Conservation (phyloP, 1,139 yeast species). For the Yamadazyma membranifaciens region DNA sequence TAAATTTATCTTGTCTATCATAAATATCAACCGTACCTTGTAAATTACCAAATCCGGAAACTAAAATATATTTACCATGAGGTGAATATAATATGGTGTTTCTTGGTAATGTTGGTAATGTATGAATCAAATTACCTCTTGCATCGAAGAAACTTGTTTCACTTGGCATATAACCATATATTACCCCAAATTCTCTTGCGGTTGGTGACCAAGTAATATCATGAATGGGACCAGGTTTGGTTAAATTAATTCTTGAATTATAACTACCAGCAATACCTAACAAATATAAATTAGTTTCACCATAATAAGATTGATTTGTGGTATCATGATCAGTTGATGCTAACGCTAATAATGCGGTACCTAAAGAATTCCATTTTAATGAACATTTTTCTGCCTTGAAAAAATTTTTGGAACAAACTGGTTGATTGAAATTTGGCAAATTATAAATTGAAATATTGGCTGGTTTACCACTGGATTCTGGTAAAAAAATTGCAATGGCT, state of each 20-base stretch:
- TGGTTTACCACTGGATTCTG: slow-evolving; percentile 82
- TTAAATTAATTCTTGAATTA: slow-evolving; percentile 83
- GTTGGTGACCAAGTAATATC: slow-evolving; percentile 98
- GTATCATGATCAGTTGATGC: slow-evolving; percentile 97
- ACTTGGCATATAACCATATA: slow-evolving; percentile 97
- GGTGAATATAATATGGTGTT: slow-evolving; percentile 93
- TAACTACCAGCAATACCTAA: slow-evolving; percentile 91
- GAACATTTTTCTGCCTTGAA: slow-evolving; percentile 95
- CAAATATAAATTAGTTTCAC: slow-evolving; percentile 89
- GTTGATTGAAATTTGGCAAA: slow-evolving; percentile 70
- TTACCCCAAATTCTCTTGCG: slow-evolving; percentile 95
- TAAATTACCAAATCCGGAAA: slow-evolving; percentile 97
- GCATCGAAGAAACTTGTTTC: slow-evolving; percentile 93
- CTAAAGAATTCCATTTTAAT: slow-evolving; percentile 90
- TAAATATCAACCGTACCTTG: slow-evolving; percentile 96
- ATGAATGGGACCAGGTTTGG: slow-evolving; percentile 94
- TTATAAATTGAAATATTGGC: slow-evolving; percentile 85
- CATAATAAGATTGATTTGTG: slow-evolving; percentile 91
- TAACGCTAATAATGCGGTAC: slow-evolving; percentile 89
- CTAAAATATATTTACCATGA: slow-evolving; percentile 84
- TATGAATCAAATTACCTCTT: slow-evolving; percentile 83
- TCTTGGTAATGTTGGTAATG: slow-evolving; percentile 84
- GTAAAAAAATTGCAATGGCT: slow-evolving; percentile 87
- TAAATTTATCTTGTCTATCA: slow-evolving; percentile 86
- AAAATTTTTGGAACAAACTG: slow-evolving; percentile 82